Conservation (phyloP, 495 filamentous ascomycete genomes). For the Daldinia vernicosa region DNA sequence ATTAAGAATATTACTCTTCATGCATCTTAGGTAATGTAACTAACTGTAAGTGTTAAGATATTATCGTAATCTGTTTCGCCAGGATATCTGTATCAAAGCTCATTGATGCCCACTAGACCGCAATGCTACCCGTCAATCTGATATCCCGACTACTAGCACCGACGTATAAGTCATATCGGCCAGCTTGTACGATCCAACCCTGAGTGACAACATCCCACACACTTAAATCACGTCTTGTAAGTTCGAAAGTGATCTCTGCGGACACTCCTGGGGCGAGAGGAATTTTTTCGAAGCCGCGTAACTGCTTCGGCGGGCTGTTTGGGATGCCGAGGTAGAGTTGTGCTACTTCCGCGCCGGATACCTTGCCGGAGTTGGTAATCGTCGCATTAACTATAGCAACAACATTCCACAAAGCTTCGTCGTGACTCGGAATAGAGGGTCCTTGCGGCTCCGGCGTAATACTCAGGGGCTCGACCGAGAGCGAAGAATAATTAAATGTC, state of each 20-base stretch:
- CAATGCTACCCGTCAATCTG: slow-evolving; percentile 44
- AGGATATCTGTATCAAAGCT: slow-evolving; percentile 5
- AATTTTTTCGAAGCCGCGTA: slow-evolving; percentile 82
- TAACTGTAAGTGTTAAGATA: not conserved
- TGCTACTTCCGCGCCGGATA: slow-evolving; percentile 72
- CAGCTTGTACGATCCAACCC: slow-evolving; percentile 78
- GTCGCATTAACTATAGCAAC: slow-evolving; percentile 64
- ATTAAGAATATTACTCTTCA: not conserved
- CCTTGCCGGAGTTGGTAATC: slow-evolving; percentile 71
- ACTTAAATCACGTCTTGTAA: slow-evolving; percentile 75
- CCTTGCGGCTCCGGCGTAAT: slow-evolving; percentile 50
- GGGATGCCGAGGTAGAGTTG: slow-evolving; percentile 74
- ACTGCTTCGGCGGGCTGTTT: slow-evolving; percentile 67
- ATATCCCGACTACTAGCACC: slow-evolving; percentile 62
- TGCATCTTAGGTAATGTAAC: not conserved
- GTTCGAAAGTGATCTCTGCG: slow-evolving; percentile 65
- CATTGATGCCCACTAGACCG: slow-evolving; percentile 23
- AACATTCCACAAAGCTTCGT: slow-evolving; percentile 67
- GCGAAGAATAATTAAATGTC: slow-evolving; percentile 63
- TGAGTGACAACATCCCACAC: slow-evolving; percentile 77
- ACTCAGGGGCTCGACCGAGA: slow-evolving; percentile 47
- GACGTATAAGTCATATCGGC: slow-evolving; percentile 54
- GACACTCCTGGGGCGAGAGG: slow-evolving; percentile 61
- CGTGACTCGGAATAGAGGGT: slow-evolving; percentile 58
- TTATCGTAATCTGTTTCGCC: not conserved